phyloP scores from a whole-genome alignment of 2,329 filamentous ascomycete species.

The Colletotrichum caudatum region DNA sequence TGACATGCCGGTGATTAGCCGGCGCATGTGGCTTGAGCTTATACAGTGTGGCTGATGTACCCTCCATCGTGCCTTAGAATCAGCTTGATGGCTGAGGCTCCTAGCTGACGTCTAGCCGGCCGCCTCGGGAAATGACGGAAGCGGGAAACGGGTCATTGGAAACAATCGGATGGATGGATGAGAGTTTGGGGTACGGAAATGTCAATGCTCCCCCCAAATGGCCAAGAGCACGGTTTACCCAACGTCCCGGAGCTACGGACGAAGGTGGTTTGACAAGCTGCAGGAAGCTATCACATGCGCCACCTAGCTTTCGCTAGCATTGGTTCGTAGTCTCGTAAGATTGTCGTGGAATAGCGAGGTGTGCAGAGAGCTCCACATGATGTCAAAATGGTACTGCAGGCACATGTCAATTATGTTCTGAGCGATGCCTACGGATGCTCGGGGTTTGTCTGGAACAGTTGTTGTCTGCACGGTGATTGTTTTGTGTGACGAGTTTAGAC shows the following conservation, averaged over 20 bases:
- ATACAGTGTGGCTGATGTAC: background rate
- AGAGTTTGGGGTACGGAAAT: constrained; percentile 10
- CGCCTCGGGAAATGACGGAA: constrained; percentile 41
- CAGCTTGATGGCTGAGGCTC: constrained; percentile 14
- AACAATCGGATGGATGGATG: constrained; percentile 33
- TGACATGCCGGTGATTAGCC: background rate
- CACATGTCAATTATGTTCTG: background rate
- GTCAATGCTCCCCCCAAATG: constrained; percentile 15
- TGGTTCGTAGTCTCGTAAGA: constrained; percentile 21
- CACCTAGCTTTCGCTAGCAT: constrained; percentile 2
- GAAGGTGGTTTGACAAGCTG: constrained; percentile 14
- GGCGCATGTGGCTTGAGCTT: background rate
- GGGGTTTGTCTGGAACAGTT: background rate
- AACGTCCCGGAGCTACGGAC: constrained; percentile 38
- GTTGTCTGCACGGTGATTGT: constrained; percentile 8
- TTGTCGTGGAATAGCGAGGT: background rate
- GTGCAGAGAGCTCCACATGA: constrained; percentile 7
- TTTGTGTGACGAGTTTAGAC: constrained; percentile 16
- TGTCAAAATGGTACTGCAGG: background rate
- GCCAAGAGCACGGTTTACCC: constrained; percentile 10
- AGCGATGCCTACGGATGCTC: background rate
- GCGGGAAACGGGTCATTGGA: background rate
- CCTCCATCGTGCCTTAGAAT: too few species aligned
- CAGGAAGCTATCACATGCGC: constrained; percentile 34
- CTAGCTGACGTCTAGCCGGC: constrained; percentile 14